Conservation (phyloP, 2,329 filamentous ascomycete species). For the Pseudopithomyces chartarum region DNA sequence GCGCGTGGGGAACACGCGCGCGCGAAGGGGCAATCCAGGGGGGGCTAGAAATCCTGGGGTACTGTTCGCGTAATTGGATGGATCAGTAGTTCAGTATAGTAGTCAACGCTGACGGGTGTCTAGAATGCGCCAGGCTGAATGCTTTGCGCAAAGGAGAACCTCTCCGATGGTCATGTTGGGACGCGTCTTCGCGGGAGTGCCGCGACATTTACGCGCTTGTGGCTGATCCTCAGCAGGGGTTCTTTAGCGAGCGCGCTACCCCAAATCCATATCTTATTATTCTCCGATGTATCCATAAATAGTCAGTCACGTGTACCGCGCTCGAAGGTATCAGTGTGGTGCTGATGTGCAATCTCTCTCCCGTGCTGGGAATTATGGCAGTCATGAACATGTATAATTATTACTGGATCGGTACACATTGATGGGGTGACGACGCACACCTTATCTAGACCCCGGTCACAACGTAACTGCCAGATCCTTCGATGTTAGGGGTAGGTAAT, state of each 20-base stretch:
- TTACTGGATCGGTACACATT: neutral
- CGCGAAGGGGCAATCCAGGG: neutral
- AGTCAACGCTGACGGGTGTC: neutral
- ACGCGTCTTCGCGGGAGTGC: no score
- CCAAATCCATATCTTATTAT: neutral
- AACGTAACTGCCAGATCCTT: neutral
- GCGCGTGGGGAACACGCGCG: neutral
- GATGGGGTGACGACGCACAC: neutral
- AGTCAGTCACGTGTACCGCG: neutral
- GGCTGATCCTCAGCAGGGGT: no score
- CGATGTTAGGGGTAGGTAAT: neutral
- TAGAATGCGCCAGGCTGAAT: neutral
- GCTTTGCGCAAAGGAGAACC: no score
- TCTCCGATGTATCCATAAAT: neutral
- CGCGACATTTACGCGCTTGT: no score
- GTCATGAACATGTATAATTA: neutral
- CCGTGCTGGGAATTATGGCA: neutral
- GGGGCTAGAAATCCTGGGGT: neutral
- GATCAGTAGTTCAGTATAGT: neutral
- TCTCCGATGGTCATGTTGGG: no score
- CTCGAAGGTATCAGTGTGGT: no score
- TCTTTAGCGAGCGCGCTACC: neutral
- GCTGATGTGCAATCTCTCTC: no score
- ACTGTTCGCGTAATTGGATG: neutral
- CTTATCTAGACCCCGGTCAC: neutral